These are phyloP conservation scores for Wallacemonas rigidus DNA, from an alignment of 208 protist species.

Conservation along the genomic window DNA sequence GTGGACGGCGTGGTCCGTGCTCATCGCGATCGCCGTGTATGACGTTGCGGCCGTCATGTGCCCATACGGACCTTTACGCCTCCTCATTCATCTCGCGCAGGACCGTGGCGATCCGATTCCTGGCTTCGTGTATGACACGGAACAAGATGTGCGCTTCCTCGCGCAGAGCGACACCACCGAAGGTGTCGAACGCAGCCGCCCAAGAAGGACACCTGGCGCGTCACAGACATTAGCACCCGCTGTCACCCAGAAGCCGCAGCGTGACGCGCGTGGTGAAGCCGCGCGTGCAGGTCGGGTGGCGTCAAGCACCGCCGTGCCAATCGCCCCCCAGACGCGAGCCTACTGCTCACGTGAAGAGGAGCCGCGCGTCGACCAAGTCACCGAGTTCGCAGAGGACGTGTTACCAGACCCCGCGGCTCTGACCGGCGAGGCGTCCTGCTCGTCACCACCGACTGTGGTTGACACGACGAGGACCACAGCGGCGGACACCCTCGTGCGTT, in stretches of 20 bases:
- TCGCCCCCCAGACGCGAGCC: background rate
- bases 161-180: background rate
- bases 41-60: slow-evolving; percentile 86
- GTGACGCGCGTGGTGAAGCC: no score
- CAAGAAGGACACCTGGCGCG: no score
- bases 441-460: background rate
- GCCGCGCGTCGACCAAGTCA: background rate
- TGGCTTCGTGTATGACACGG: slow-evolving; percentile 81
- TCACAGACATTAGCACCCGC: no score
- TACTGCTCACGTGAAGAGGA: background rate
- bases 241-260: no score
- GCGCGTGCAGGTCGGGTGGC: no score
- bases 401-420: no score
- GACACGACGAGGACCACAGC: no score
- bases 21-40: slow-evolving; percentile 78
- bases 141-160: slow-evolving; percentile 14
- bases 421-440: no score
- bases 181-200: background rate
- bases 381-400: no score
- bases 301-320: slow-evolving; percentile 11
- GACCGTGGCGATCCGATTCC: slow-evolving; percentile 75
- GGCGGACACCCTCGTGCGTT: background rate
- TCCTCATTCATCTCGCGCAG: slow-evolving; percentile 66
- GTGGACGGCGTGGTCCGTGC: slow-evolving; percentile 85
- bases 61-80: slow-evolving; percentile 69